A percentile compares a stretch with the other conserved stretches of the same genome.
Conservation (phyloP, 1,284 basidiomycete species). For the Serendipita sp. region DNA sequence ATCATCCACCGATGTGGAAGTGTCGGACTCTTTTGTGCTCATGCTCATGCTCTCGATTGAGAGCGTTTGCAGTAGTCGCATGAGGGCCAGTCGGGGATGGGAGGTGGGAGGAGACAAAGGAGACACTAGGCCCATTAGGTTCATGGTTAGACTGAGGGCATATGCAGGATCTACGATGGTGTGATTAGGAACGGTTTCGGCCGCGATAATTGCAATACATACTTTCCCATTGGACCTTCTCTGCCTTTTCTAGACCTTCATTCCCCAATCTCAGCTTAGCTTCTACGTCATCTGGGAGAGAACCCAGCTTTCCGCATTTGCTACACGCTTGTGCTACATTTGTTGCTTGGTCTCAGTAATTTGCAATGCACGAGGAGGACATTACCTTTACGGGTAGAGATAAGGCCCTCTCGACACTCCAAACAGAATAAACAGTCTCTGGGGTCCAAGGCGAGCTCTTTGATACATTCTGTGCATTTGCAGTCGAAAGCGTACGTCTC, state of each 20-base stretch:
- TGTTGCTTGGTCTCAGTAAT: not conserved
- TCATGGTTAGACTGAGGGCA: conserved; percentile 45
- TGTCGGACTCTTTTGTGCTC: conserved; percentile 29
- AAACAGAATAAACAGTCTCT: conserved; percentile 57
- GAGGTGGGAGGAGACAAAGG: conserved; percentile 42
- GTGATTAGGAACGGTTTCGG: not conserved
- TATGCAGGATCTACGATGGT: conserved; percentile 35
- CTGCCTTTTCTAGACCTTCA: conserved; percentile 57
- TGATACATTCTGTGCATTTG: conserved; percentile 45
- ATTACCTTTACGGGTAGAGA: conserved; percentile 16
- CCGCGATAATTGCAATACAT: conserved; percentile 11
- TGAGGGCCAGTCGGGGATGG: conserved; percentile 64
- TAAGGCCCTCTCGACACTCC: conserved; percentile 45
- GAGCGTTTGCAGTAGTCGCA: conserved; percentile 52
- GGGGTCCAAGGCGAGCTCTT: conserved; percentile 35
- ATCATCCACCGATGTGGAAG: conserved; percentile 34
- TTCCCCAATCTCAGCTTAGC: conserved; percentile 51
- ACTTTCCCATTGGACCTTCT: conserved; percentile 43
- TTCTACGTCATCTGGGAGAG: conserved; percentile 30
- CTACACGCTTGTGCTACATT: conserved; percentile 34
- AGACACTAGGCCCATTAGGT: conserved; percentile 46
- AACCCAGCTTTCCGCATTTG: conserved; percentile 40
- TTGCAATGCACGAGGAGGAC: not conserved
- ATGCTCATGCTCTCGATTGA: conserved; percentile 29
- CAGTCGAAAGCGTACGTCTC: conserved; percentile 77